These are phyloP conservation scores for Metschnikowia santaceciliae DNA, from an alignment of 805 yeast species.

Conservation along the genomic window DNA sequence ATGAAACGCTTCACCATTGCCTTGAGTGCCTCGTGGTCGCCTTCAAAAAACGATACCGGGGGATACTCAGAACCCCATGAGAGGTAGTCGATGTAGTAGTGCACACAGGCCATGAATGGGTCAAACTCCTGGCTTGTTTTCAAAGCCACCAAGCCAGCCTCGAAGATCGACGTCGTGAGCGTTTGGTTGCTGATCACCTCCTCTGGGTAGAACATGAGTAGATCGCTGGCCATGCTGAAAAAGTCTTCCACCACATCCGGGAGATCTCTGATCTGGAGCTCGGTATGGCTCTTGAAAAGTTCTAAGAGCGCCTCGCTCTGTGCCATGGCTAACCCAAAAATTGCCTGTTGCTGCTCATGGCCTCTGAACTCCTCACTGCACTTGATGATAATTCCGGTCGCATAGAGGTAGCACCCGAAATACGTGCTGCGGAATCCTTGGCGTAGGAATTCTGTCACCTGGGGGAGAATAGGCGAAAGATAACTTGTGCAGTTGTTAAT, in stretches of 20 bases:
- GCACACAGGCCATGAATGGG: slow-evolving; percentile 65
- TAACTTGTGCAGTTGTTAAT: slow-evolving; percentile 59
- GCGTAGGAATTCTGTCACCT: slow-evolving; percentile 62
- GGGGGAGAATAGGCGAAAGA: slow-evolving; percentile 55
- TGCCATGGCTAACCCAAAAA: slow-evolving; percentile 70
- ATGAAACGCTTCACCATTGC: slow-evolving; percentile 49
- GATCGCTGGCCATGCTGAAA: slow-evolving; percentile 73
- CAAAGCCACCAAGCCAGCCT: slow-evolving; percentile 55
- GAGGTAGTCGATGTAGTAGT: slow-evolving; percentile 74
- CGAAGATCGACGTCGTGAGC: slow-evolving; percentile 49
- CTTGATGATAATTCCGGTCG: slow-evolving; percentile 74
- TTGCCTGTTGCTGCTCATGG: slow-evolving; percentile 52
- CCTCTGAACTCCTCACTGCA: slow-evolving; percentile 54
- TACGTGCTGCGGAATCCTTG: slow-evolving; percentile 66
- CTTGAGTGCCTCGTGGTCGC: slow-evolving; percentile 43
- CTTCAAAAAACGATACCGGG: slow-evolving; percentile 64
- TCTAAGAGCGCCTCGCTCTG: slow-evolving; percentile 60
- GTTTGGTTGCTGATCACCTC: slow-evolving; percentile 44
- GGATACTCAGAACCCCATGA: slow-evolving; percentile 83
- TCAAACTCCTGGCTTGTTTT: slow-evolving; percentile 58
- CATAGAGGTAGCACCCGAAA: slow-evolving; percentile 86
- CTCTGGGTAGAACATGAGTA: slow-evolving; percentile 69
- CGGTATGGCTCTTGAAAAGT: slow-evolving; percentile 23
- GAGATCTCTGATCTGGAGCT: slow-evolving; percentile 32
- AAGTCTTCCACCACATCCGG: slow-evolving; percentile 85